Percentiles rank a stretch among this genome's conserved stretches.
Evolutionary conservation across 768 basidiomycete genomes (phyloP).

Genomic region (Mycena latifolia): DNA sequence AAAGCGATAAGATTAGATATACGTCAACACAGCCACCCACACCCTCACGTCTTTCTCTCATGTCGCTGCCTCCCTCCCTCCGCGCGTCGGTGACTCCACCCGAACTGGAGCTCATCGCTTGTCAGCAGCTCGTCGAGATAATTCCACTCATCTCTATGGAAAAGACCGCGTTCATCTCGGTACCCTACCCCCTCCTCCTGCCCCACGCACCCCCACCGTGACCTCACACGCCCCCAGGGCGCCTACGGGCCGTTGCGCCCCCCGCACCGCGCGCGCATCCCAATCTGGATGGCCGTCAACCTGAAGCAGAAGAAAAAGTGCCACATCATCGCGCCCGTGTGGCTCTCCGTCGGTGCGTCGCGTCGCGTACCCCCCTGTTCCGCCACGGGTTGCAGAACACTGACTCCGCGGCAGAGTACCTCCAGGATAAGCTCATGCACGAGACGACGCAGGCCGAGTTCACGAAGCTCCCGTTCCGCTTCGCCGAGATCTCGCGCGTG

Average conservation of each 20-base stretch:
- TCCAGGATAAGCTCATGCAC: slow-evolving; percentile 78
- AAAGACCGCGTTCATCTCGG: slow-evolving; percentile 91
- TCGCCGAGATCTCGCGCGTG: slow-evolving; percentile 91
- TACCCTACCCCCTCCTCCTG: slow-evolving; percentile 46
- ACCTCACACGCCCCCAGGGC: slow-evolving; percentile 65
- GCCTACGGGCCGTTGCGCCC: slow-evolving; percentile 94
- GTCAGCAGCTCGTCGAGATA: slow-evolving; percentile 86
- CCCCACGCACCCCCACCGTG: slow-evolving; percentile 23
- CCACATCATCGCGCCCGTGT: slow-evolving; percentile 89
- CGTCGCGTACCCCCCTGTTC: neutral
- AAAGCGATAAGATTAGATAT: too few relatives aligned
- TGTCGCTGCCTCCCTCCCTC: slow-evolving; percentile 85
- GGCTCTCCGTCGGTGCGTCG: slow-evolving; percentile 86
- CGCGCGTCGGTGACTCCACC: slow-evolving; percentile 81
- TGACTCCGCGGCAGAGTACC: slow-evolving; percentile 68
- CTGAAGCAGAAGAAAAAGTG: slow-evolving; percentile 96
- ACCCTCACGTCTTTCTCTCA: slow-evolving; percentile 41
- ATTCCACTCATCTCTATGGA: slow-evolving; percentile 93
- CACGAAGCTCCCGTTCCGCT: slow-evolving; percentile 87
- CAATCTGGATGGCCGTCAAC: slow-evolving; percentile 96
- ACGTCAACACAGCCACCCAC: too few relatives aligned
- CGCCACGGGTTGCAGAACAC: neutral
- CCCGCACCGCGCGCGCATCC: slow-evolving; percentile 87
- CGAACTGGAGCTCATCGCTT: slow-evolving; percentile 91
- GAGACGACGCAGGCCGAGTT: slow-evolving; percentile 85